Conservation (phyloP, 1,139 yeast species). For the Hyphopichia wangnamkhiaoensis region DNA sequence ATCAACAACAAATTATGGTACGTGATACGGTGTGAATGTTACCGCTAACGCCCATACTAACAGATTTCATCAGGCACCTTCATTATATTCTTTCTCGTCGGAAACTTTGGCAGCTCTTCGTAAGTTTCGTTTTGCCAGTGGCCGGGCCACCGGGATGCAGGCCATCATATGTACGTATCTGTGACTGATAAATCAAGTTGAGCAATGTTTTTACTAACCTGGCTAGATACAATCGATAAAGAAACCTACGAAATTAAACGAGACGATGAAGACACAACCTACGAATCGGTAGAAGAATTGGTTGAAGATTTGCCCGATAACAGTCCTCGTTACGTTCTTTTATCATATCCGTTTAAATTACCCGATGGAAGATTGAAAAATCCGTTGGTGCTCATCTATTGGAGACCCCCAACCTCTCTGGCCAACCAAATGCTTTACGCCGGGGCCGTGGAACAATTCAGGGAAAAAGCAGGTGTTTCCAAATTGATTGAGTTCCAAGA, state of each 20-base stretch:
- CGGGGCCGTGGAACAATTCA: slow-evolving; percentile 78
- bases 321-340: slow-evolving; percentile 69
- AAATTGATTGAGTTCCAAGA: slow-evolving; percentile 60
- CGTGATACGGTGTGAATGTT: too few relatives aligned
- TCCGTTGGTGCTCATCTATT: slow-evolving; percentile 78
- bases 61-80: too few relatives aligned
- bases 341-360: slow-evolving; percentile 74
- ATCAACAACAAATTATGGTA: too few relatives aligned
- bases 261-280: slow-evolving; percentile 45
- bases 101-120: slow-evolving; percentile 62
- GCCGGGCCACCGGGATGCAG: slow-evolving; percentile 63
- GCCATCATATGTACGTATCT: slow-evolving; percentile 58
- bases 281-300: slow-evolving; percentile 56
- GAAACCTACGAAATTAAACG: slow-evolving; percentile 54
- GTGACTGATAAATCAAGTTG: neutral
- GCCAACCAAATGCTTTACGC: slow-evolving; percentile 85
- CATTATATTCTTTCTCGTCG: slow-evolving; percentile 65
- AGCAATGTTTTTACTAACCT: slow-evolving; percentile 1
- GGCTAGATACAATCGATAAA: slow-evolving; percentile 52
- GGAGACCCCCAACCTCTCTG: slow-evolving; percentile 85
- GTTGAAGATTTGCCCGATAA: slow-evolving; percentile 81
- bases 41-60: slow-evolving; percentile 17
- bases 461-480: slow-evolving; percentile 76
- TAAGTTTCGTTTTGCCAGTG: slow-evolving; percentile 71
- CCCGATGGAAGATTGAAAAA: slow-evolving; percentile 71